Evolutionary conservation across 768 basidiomycete genomes (phyloP).

Genomic region (Leucosporidium creatinivorum): DNA sequence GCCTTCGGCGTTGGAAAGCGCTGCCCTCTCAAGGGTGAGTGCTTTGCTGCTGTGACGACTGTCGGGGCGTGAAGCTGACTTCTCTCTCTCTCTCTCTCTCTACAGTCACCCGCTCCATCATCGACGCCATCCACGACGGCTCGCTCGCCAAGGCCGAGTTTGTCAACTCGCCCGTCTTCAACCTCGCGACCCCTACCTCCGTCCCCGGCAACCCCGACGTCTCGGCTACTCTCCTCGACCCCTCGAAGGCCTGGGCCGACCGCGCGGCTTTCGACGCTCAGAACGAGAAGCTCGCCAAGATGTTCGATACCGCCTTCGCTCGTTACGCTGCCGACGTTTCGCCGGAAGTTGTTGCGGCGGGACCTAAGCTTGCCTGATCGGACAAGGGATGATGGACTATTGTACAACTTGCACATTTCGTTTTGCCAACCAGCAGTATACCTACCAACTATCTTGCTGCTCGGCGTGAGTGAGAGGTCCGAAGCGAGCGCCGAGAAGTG

Average conservation of each 20-base stretch:
- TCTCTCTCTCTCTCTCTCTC: not conserved
- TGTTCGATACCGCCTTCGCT: constrained; percentile 85
- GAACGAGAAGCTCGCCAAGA: constrained; percentile 74
- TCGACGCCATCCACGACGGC: constrained; percentile 86
- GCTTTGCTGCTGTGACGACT: constrained; percentile 69
- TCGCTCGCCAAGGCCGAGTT: constrained; percentile 78
- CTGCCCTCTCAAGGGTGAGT: constrained; percentile 75
- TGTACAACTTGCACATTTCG: too few relatives aligned
- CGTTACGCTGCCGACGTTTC: constrained; percentile 82
- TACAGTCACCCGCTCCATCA: constrained; percentile 73
- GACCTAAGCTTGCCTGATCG: constrained; percentile 50
- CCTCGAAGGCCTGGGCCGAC: constrained; percentile 74
- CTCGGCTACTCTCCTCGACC: constrained; percentile 59
- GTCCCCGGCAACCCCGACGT: constrained; percentile 84
- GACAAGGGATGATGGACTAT: not conserved
- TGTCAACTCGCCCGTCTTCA: constrained; percentile 64
- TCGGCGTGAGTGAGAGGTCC: too few relatives aligned
- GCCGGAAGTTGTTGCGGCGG: constrained; percentile 70
- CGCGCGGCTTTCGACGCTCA: constrained; percentile 85
- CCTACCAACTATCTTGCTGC: too few relatives aligned
- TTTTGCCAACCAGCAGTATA: too few relatives aligned
- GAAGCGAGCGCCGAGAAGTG: too few relatives aligned
- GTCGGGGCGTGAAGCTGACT: constrained; percentile 59
- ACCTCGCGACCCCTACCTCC: constrained; percentile 70
- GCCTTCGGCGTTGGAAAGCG: constrained; percentile 88